These are phyloP conservation scores for Heterobasidion occidentale DNA, from an alignment of 1,284 basidiomycete species.

Conservation along the genomic window DNA sequence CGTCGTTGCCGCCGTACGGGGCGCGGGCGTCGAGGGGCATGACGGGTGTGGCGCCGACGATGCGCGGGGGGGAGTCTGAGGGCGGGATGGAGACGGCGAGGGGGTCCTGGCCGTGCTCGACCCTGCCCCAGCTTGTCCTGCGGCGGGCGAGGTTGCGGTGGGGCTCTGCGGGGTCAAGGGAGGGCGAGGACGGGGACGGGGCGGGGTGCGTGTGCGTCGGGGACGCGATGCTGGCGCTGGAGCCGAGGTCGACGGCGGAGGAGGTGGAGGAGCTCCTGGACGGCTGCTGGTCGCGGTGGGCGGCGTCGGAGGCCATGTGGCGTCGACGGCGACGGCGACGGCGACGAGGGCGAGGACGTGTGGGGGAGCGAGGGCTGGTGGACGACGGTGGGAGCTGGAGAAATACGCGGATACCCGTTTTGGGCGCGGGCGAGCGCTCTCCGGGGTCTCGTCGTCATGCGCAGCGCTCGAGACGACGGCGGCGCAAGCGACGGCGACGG, in stretches of 20 bases:
- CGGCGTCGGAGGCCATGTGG: too few relatives aligned
- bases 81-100: constrained; percentile 30
- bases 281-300: too few relatives aligned
- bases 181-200: constrained; percentile 39
- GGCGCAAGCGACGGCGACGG: too few relatives aligned
- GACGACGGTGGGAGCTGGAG: too few relatives aligned
- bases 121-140: constrained; percentile 48
- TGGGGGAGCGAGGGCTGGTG: too few relatives aligned
- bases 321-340: too few relatives aligned
- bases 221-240: background rate
- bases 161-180: constrained; percentile 31
- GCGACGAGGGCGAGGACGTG: too few relatives aligned
- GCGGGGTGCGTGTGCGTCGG: constrained; percentile 25
- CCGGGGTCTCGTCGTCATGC: too few relatives aligned
- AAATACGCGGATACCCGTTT: too few relatives aligned
- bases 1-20: too few relatives aligned
- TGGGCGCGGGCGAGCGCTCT: too few relatives aligned
- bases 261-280: background rate
- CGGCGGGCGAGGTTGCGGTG: constrained; percentile 38
- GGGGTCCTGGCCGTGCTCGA: constrained; percentile 36
- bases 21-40: background rate
- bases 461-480: too few relatives aligned
- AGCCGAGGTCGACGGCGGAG: background rate
- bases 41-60: background rate
- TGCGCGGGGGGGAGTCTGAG: background rate